Evolutionary conservation across 2,329 filamentous ascomycete genomes (phyloP).

Genomic region (Trichoderma afroharzianum): DNA sequence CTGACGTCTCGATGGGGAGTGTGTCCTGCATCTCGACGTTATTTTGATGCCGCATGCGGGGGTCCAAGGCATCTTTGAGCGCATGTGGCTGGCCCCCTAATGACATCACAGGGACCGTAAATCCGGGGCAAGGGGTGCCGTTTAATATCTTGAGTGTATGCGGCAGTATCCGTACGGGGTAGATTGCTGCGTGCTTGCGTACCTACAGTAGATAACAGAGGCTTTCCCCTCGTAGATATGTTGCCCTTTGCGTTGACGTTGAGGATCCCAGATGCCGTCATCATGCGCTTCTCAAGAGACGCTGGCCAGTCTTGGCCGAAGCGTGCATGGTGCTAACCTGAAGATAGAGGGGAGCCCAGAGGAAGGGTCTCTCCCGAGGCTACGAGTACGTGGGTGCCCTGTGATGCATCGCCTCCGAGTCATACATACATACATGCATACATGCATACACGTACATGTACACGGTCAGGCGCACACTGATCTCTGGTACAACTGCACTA

Average conservation of each 20-base stretch:
- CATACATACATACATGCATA: conserved; percentile 14
- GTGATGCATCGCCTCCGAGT: conserved; percentile 9
- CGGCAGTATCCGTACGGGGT: neutral
- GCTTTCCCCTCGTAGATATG: neutral
- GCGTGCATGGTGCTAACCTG: neutral
- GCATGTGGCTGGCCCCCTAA: conserved; percentile 7
- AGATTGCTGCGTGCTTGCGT: neutral
- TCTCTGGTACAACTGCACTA: neutral
- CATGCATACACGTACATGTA: conserved; percentile 3
- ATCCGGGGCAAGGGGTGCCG: conserved; percentile 11
- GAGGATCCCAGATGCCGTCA: neutral
- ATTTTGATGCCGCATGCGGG: neutral
- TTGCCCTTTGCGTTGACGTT: neutral
- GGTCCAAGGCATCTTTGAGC: neutral
- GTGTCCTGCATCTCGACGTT: conserved; percentile 8
- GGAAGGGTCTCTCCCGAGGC: neutral
- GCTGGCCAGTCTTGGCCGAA: neutral
- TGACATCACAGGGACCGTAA: conserved; percentile 14
- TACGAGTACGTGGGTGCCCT: neutral
- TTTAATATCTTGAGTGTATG: neutral
- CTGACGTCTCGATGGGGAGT: neutral
- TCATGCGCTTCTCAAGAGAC: neutral
- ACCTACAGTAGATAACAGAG: neutral
- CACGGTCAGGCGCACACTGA: conserved; percentile 9
- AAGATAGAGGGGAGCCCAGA: neutral